Conservation (phyloP, 139 green algal genomes). For the Chlamydomonas schloesseri region DNA sequence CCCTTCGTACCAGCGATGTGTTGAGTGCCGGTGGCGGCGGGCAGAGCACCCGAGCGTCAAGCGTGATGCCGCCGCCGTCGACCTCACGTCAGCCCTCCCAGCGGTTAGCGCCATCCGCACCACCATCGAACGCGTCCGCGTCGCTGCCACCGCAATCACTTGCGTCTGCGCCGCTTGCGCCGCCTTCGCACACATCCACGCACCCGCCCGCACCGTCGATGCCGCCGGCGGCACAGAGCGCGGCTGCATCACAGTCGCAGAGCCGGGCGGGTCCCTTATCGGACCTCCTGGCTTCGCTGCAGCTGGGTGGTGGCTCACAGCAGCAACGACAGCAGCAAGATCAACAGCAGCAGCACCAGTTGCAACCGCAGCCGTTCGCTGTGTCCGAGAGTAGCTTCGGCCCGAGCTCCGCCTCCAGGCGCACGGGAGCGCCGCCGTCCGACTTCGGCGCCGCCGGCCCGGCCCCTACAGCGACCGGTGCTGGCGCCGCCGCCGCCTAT, state of each 20-base stretch:
- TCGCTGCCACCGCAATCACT: neutral
- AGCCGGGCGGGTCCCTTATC: neutral
- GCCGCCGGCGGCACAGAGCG: too few species aligned
- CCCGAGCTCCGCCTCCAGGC: too few species aligned
- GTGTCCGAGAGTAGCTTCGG: neutral
- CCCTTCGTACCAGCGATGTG: neutral
- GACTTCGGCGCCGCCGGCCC: neutral
- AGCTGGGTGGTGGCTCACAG: neutral
- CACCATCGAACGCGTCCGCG: neutral
- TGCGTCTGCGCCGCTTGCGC: too few species aligned
- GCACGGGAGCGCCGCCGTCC: neutral
- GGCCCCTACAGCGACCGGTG: too few species aligned
- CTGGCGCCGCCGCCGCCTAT: neutral
- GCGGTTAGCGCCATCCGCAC: neutral
- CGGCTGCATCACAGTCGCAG: too few species aligned
- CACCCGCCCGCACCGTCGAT: too few species aligned
- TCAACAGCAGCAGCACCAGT: neutral
- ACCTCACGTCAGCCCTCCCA: neutral
- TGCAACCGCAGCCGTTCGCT: too few species aligned
- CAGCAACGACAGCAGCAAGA: neutral
- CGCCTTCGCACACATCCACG: too few species aligned
- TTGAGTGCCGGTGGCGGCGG: neutral
- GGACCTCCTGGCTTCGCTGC: slow-evolving; percentile 29
- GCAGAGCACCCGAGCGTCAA: neutral
- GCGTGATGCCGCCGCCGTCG: neutral